phyloP scores from a whole-genome alignment of 495 filamentous ascomycete species.

The Aeminium ludgeri region DNA sequence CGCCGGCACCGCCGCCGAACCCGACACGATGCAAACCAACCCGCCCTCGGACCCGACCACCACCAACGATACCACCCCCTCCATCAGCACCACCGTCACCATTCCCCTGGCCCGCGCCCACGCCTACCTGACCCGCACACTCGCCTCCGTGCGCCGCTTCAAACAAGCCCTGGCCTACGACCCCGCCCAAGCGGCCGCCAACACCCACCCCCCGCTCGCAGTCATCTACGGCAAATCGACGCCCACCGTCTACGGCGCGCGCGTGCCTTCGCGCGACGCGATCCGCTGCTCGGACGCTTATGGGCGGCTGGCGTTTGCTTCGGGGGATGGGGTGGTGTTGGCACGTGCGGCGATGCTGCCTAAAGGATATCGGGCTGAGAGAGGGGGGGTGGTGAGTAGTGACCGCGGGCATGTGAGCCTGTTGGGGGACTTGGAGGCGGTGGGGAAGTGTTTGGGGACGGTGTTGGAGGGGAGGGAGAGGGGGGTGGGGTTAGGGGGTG shows the following conservation, averaged over 20 bases:
- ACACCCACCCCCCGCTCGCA: constrained; percentile 64
- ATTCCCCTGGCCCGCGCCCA: constrained; percentile 38
- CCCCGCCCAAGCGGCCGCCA: constrained; percentile 38
- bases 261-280: constrained; percentile 45
- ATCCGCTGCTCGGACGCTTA: constrained; percentile 69
- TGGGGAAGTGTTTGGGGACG: constrained; percentile 56
- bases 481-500: constrained; percentile 46
- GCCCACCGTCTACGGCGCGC: constrained; percentile 68
- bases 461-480: constrained; percentile 47
- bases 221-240: constrained; percentile 80
- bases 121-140: constrained; percentile 60
- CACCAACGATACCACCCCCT: constrained; percentile 19
- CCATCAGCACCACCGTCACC: constrained; percentile 28
- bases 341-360: constrained; percentile 78
- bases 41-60: too few relatives aligned
- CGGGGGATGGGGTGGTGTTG: constrained; percentile 80
- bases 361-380: constrained; percentile 53
- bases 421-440: constrained; percentile 66
- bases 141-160: constrained; percentile 54
- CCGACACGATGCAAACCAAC: constrained; percentile 1
- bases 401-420: constrained; percentile 77
- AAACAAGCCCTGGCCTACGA: constrained; percentile 51
- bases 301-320: constrained; percentile 72
- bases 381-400: constrained; percentile 55
- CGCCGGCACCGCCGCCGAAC: constrained; percentile 29